A percentile compares a stretch with the other conserved stretches of the same genome.
These are phyloP conservation scores for Fusarium sp. DNA, from an alignment of 2,329 filamentous ascomycete genomes.

Conservation along the genomic window DNA sequence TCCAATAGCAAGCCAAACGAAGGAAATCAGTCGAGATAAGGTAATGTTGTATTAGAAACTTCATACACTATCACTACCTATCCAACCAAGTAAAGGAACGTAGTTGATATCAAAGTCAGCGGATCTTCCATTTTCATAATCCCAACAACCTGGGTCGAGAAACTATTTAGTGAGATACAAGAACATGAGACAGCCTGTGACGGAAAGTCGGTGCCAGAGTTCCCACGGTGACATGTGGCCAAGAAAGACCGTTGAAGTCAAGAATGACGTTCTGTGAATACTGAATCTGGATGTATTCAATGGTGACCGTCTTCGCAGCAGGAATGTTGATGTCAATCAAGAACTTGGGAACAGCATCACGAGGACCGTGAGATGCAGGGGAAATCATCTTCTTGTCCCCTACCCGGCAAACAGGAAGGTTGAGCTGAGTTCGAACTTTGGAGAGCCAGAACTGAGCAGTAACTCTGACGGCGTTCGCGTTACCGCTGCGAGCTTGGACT, in stretches of 20 bases:
- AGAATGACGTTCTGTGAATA: constrained; percentile 49
- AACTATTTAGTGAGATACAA: background rate
- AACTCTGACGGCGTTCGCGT: constrained; percentile 31
- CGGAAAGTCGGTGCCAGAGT: constrained; percentile 29
- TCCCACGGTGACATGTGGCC: constrained; percentile 36
- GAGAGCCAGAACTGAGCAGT: constrained; percentile 40
- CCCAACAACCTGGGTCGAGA: fast-evolving
- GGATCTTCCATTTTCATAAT: too few relatives aligned
- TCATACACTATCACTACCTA: background rate
- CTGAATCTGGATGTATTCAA: constrained; percentile 50
- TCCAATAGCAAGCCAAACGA: too few relatives aligned
- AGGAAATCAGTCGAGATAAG: background rate
- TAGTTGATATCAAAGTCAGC: background rate
- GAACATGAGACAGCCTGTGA: constrained; percentile 7
- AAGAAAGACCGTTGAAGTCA: constrained; percentile 24
- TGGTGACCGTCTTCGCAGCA: constrained; percentile 19
- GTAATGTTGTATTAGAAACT: background rate
- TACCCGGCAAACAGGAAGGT: constrained; percentile 14
- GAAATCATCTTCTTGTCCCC: constrained; percentile 17
- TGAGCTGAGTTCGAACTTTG: constrained; percentile 28
- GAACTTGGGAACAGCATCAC: constrained; percentile 36
- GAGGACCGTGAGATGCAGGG: background rate
- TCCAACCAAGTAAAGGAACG: fast-evolving
- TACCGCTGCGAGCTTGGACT: constrained; percentile 36
- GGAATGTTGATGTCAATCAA: constrained; percentile 17